Conservation (phyloP, 108 stramenopile species). For the Pseudonitzschia multiseries region DNA sequence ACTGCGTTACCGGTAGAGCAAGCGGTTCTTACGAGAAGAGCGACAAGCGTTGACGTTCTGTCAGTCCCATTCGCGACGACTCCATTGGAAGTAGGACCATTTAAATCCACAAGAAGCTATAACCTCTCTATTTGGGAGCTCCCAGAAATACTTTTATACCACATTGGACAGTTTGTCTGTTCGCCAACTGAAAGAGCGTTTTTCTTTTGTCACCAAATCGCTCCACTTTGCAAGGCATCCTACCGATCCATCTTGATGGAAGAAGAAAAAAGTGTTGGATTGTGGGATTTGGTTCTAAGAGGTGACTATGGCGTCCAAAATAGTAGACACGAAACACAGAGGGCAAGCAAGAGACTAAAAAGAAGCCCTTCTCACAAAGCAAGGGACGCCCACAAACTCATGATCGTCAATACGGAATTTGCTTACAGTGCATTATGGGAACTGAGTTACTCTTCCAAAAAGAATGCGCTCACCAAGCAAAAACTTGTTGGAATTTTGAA, state of each 20-base stretch:
- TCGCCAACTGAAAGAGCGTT: conserved; percentile 38
- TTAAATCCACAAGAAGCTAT: not conserved
- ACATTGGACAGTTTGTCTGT: conserved; percentile 39
- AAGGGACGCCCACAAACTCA: conserved; percentile 43
- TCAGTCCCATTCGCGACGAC: too few relatives aligned
- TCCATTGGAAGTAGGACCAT: not conserved
- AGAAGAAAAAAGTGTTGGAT: conserved; percentile 26
- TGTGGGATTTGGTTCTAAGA: conserved; percentile 48
- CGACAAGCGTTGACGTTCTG: not conserved
- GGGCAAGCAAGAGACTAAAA: conserved; percentile 49
- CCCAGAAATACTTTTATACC: conserved; percentile 54
- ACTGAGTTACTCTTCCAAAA: conserved; percentile 31
- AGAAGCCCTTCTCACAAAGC: conserved; percentile 41
- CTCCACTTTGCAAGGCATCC: conserved; percentile 34
- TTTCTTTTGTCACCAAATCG: conserved; percentile 48
- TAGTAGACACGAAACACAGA: conserved; percentile 6
- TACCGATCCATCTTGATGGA: conserved; percentile 23
- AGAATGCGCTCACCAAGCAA: conserved; percentile 45
- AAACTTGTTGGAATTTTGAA: conserved; percentile 50
- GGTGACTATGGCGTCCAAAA: conserved; percentile 46
- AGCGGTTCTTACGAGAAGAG: not conserved
- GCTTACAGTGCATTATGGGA: conserved; percentile 51
- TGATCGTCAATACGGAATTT: conserved; percentile 56
- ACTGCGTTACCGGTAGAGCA: not conserved
- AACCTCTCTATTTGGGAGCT: conserved; percentile 42